Conservation (phyloP, 2,329 filamentous ascomycete species). For the Cadophora gregata region DNA sequence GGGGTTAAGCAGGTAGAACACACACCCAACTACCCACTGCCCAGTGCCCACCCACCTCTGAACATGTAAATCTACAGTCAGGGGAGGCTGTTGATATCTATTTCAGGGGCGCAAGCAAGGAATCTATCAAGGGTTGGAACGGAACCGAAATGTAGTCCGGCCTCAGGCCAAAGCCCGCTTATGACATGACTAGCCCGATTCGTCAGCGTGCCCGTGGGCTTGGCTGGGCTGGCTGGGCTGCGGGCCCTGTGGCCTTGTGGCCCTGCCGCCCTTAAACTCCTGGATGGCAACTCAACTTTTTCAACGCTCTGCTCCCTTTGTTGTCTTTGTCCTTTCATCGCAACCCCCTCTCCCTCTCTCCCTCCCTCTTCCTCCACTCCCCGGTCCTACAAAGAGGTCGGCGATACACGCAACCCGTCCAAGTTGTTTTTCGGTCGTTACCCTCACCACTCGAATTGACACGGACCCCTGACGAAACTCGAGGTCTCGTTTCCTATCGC, state of each 20-base stretch:
- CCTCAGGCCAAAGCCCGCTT: slow-evolving; percentile 1
- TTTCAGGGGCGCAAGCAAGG: not conserved
- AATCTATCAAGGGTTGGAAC: not conserved
- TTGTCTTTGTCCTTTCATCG: slow-evolving; percentile 6
- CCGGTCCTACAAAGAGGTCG: slow-evolving; percentile 14
- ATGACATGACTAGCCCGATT: not conserved
- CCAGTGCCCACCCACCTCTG: slow-evolving; percentile 4
- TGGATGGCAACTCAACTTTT: not conserved
- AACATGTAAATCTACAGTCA: not conserved
- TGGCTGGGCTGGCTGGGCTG: no score
- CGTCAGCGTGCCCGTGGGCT: not conserved
- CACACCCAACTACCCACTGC: no score
- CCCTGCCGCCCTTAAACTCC: not conserved
- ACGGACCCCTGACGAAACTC: slow-evolving; percentile 32
- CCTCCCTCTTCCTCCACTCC: slow-evolving; percentile 9
- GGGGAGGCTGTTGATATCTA: not conserved
- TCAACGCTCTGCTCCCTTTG: slow-evolving; percentile 5
- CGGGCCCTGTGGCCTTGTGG: no score
- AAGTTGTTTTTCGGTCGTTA: slow-evolving; percentile 29
- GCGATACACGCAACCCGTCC: slow-evolving; percentile 16
- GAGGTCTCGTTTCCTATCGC: slow-evolving; percentile 21
- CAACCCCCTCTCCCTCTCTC: not conserved
- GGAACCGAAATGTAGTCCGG: not conserved
- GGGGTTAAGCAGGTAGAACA: not conserved
- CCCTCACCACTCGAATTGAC: slow-evolving; percentile 12